phyloP scores from a whole-genome alignment of 2,329 filamentous ascomycete genomes.

The Cytospora paraplurivora region DNA sequence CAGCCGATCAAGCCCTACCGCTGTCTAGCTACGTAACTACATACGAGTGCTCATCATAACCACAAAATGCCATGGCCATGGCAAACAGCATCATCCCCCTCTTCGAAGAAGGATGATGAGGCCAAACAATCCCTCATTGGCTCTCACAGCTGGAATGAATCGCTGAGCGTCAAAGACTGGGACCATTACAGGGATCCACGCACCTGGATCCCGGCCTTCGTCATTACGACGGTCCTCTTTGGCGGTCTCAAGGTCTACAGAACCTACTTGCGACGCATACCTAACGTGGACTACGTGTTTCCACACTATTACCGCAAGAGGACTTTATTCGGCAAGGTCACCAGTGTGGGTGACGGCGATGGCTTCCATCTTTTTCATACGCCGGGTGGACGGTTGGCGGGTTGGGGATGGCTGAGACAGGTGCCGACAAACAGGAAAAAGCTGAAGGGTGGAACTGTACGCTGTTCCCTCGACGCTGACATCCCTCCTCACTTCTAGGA shows the following conservation, averaged over 20 bases:
- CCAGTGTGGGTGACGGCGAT: constrained; percentile 94
- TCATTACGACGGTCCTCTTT: constrained; percentile 59
- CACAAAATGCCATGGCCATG: constrained; percentile 29
- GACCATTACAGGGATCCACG: constrained; percentile 55
- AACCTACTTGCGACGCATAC: constrained; percentile 81
- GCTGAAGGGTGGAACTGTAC: constrained; percentile 76
- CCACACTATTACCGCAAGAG: constrained; percentile 73
- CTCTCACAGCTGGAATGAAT: constrained; percentile 43
- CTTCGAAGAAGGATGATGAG: constrained; percentile 9
- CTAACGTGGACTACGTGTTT: constrained; percentile 72
- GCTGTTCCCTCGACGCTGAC: constrained; percentile 33
- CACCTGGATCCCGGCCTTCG: constrained; percentile 55
- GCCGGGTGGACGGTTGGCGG: constrained; percentile 80
- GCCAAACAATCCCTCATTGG: neutral
- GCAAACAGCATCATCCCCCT: constrained; percentile 23
- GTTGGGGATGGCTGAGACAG: constrained; percentile 89
- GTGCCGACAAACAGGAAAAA: constrained; percentile 70
- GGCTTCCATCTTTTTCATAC: constrained; percentile 95
- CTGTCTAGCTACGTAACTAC: neutral
- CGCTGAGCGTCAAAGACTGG: constrained; percentile 54
- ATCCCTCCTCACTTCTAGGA: neutral
- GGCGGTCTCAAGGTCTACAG: constrained; percentile 64
- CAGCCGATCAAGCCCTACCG: neutral
- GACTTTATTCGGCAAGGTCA: constrained; percentile 82
- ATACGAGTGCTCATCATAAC: constrained; percentile 7